Base-by-base conservation (phyloP, 208 protist species). In the Wallacemonas sp. region DNA sequence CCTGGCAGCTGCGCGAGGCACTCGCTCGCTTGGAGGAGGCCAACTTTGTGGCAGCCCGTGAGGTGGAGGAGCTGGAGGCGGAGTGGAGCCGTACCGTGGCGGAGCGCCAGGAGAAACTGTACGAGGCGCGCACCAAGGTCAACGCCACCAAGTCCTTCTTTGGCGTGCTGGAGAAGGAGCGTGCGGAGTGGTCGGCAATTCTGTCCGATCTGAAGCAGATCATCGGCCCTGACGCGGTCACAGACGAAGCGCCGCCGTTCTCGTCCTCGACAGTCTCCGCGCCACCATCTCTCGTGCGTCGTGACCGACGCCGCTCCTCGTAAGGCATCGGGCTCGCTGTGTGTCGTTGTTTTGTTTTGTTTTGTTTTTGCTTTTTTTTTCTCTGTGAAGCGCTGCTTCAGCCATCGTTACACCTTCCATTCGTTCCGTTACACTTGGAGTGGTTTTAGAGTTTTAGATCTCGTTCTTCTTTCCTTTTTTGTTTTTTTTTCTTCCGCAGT, bases 171-270 rank as follows among this genome's bases (percentile, higher is more conserved):
- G 25, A 77, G 61, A 72, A 62, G 14, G 87, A 93, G 62, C 78
- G 79, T 26, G 57, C 70, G 14, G 84, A 91, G 46, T 93, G 87
- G 87, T 20, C 70, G 31, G 65, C 62, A 32, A 81, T 89, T 41
- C 61, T 72, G 23, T 25, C 79, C 22, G 76, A 87, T 18, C 74
- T 92, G 65, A 42, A 82, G 54, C 57, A 41, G n/a, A 49, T 77
- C 16, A 38, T 70, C 49, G 29, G 57, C 61, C 39, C 67, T 46
- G 59, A 63, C 29, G 41, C 16, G 50, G 36, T 14, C 10, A 41
- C 10, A 16, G 31, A 52, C 18, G 38, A 22, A 26, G 22, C 5
- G 2, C 7, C 0, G 28, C 23, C n/a, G 10, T 7, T 22, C 0
- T 59, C 52, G 16, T 59, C 52, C 11, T 57, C 49, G 26, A 28